phyloP scores from a whole-genome alignment of 176 grass and related monocot species.

The Raddia distichophylla region DNA sequence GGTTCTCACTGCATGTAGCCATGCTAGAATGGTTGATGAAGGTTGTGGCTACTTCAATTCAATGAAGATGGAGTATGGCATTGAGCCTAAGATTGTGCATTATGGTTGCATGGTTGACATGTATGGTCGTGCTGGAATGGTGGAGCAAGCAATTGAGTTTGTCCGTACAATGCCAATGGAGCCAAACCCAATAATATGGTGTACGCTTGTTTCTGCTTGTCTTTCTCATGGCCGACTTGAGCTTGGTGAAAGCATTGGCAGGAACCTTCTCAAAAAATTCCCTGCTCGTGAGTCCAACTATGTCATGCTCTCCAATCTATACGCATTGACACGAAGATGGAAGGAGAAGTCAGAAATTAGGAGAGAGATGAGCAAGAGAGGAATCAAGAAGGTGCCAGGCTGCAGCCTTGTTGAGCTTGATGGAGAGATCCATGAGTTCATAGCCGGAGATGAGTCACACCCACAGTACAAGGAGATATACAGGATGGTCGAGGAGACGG shows the following conservation, averaged over 20 bases:
- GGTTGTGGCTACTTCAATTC: slow-evolving; percentile 58
- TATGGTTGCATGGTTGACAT: slow-evolving; percentile 80
- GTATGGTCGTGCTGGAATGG: slow-evolving; percentile 64
- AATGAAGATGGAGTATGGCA: slow-evolving; percentile 52
- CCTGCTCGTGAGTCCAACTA: slow-evolving; percentile 62
- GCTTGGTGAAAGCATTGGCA: slow-evolving; percentile 55
- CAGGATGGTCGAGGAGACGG: slow-evolving; percentile 76
- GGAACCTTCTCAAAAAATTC: slow-evolving; percentile 51
- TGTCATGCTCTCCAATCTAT: slow-evolving; percentile 72
- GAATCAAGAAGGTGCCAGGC: slow-evolving; percentile 67
- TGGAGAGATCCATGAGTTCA: slow-evolving; percentile 74
- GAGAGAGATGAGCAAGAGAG: slow-evolving; percentile 61
- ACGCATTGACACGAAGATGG: slow-evolving; percentile 55
- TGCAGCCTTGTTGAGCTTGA: slow-evolving; percentile 71
- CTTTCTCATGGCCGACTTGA: slow-evolving; percentile 62
- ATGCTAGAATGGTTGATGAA: slow-evolving; percentile 65
- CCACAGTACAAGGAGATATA: slow-evolving; percentile 59
- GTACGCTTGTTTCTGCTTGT: slow-evolving; percentile 58
- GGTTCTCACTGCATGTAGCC: slow-evolving; percentile 72
- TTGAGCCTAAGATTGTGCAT: slow-evolving; percentile 75
- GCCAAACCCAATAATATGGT: slow-evolving; percentile 69
- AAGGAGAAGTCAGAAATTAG: slow-evolving; percentile 65
- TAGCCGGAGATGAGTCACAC: slow-evolving; percentile 64
- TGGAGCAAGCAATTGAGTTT: slow-evolving; percentile 59
- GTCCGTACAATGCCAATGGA: slow-evolving; percentile 61